These are phyloP conservation scores for Solanum paucissectum DNA, from an alignment of 257 asterid species.

Conservation along the genomic window DNA sequence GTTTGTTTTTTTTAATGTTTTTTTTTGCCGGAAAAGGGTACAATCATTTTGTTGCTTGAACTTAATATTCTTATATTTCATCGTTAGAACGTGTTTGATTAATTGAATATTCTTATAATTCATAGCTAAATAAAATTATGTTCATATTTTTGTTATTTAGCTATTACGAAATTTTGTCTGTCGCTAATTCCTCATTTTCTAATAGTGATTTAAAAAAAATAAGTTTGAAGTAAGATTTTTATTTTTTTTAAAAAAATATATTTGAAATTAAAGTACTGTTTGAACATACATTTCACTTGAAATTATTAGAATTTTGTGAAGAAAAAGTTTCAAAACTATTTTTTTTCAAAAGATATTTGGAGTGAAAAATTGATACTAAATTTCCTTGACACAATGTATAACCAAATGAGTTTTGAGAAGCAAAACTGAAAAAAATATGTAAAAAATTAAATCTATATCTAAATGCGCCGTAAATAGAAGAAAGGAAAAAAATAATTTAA, in stretches of 20 bases:
- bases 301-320: neutral
- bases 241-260: neutral
- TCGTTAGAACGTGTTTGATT: accelerated
- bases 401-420: neutral
- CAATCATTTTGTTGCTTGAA: neutral
- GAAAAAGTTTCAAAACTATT: neutral
- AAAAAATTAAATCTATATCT: neutral
- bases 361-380: neutral
- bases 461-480: neutral
- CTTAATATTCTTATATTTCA: neutral
- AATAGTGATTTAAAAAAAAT: neutral
- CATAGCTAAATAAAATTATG: too few species aligned
- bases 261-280: neutral
- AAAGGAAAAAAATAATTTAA: neutral
- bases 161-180: too few species aligned
- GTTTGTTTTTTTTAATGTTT: neutral
- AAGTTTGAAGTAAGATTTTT: neutral
- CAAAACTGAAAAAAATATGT: neutral
- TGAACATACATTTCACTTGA: neutral
- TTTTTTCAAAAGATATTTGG: neutral
- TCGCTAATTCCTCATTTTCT: too few species aligned
- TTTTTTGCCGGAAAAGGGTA: neutral
- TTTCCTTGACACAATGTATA: neutral
- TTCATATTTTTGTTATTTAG: neutral
- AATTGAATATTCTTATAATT: neutral